These are phyloP conservation scores for Chaetomium strumarium DNA, from an alignment of 2,329 filamentous ascomycete genomes.

Conservation along the genomic window DNA sequence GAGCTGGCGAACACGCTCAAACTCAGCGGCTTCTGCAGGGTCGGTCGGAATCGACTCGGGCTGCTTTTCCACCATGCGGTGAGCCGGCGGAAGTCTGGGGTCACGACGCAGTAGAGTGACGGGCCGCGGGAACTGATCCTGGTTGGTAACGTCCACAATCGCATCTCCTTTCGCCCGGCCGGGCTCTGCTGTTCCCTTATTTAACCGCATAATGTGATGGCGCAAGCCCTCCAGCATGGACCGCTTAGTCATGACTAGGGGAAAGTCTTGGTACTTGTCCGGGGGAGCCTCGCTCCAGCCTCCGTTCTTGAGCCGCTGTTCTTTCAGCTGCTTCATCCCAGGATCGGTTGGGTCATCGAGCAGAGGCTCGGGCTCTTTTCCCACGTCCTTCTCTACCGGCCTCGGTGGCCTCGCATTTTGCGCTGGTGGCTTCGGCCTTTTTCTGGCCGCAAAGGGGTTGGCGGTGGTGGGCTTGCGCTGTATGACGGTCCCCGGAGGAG, in stretches of 20 bases:
- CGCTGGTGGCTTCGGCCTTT: slow-evolving; percentile 41
- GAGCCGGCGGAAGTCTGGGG: slow-evolving; percentile 60
- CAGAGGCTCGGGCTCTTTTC: slow-evolving; percentile 22
- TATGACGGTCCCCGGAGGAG: slow-evolving; percentile 28
- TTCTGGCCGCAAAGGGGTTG: slow-evolving; percentile 60
- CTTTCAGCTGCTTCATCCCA: slow-evolving; percentile 29
- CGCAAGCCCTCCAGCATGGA: slow-evolving; percentile 72
- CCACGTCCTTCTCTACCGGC: background rate
- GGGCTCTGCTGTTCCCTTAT: slow-evolving; percentile 51
- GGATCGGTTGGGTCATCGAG: slow-evolving; percentile 24
- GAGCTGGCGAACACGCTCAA: slow-evolving; percentile 60
- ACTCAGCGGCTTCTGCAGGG: slow-evolving; percentile 52
- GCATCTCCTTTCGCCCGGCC: slow-evolving; percentile 50
- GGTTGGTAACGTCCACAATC: slow-evolving; percentile 60
- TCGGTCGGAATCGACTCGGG: slow-evolving; percentile 35
- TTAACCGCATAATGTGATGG: slow-evolving; percentile 80
- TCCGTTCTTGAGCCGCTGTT: slow-evolving; percentile 36
- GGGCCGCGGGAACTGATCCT: slow-evolving; percentile 78
- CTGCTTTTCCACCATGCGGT: slow-evolving; percentile 51
- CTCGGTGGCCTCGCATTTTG: slow-evolving; percentile 20
- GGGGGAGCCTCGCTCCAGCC: slow-evolving; percentile 52
- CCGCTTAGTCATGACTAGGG: slow-evolving; percentile 77
- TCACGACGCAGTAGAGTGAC: slow-evolving; percentile 87
- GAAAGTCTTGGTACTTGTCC: slow-evolving; percentile 49
- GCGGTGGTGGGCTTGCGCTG: slow-evolving; percentile 43